phyloP scores from a whole-genome alignment of 345 rosid species.

The Eucalyptus regnans region DNA sequence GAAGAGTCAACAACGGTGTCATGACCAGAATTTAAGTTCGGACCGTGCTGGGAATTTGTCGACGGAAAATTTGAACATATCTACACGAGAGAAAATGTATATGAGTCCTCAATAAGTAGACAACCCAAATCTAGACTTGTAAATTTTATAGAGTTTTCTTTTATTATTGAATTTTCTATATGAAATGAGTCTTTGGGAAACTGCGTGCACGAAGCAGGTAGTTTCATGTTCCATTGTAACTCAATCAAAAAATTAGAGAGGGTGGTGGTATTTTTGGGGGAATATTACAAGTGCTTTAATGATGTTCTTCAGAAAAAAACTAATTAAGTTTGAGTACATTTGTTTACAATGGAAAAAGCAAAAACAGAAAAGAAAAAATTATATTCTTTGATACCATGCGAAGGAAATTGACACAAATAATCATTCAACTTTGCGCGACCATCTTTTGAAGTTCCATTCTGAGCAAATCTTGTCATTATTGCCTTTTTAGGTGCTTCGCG shows the following conservation, averaged over 20 bases:
- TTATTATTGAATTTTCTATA: not conserved
- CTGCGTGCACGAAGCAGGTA: not conserved
- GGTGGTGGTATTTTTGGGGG: not conserved
- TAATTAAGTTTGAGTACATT: not conserved
- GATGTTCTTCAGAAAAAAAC: not conserved
- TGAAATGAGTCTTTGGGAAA: not conserved
- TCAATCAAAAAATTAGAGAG: not conserved
- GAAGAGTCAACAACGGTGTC: not conserved
- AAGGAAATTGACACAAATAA: too few species aligned
- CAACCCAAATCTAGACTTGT: not conserved
- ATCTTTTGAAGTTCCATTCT: fast-evolving
- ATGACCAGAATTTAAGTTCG: too few species aligned
- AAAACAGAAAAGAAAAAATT: too few species aligned
- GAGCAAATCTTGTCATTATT: not conserved
- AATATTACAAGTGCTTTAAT: not conserved
- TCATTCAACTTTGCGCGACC: fast-evolving
- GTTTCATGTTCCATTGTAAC: not conserved
- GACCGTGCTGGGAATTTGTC: not conserved
- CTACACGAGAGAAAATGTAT: not conserved
- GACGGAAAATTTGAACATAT: not conserved
- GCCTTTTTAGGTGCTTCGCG: not conserved
- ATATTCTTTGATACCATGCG: fast-evolving
- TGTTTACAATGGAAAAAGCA: too few species aligned
- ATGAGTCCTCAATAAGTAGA: not conserved
- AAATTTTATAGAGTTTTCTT: not conserved